Percentiles rank a stretch among this genome's conserved stretches.
These are phyloP conservation scores for Glycyrrhiza uralensis DNA, from an alignment of 306 rosid genomes.

Conservation along the genomic window DNA sequence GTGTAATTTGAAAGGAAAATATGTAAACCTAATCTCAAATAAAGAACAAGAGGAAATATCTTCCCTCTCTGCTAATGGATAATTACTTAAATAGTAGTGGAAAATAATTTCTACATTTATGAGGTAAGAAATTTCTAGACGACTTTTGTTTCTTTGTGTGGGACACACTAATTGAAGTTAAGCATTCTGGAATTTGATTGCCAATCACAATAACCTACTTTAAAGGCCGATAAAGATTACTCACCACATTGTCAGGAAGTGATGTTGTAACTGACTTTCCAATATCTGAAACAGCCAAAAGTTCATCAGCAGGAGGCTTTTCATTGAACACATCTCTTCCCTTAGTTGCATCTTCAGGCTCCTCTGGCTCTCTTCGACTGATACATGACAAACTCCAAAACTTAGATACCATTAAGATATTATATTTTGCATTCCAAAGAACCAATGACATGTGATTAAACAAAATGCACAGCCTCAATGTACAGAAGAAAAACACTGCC, in stretches of 20 bases:
- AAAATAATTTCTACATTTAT: background rate
- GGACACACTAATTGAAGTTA: background rate
- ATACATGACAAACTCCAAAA: conserved; percentile 21
- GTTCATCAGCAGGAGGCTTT: conserved; percentile 97
- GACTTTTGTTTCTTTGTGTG: background rate
- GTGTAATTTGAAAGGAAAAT: conserved; percentile 1
- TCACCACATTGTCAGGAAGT: conserved; percentile 96
- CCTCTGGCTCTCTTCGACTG: conserved; percentile 99
- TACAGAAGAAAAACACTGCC: conserved; percentile 5
- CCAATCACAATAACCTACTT: background rate
- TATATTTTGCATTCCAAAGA: conserved; percentile 6
- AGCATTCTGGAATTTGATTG: background rate
- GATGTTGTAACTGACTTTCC: conserved; percentile 90
- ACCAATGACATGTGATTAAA: conserved; percentile 2
- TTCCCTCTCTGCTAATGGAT: background rate
- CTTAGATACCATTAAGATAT: conserved; percentile 17
- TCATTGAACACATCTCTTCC: conserved; percentile 98
- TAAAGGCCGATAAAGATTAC: conserved; percentile 26
- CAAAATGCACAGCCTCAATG: conserved; percentile 4
- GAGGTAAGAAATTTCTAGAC: background rate
- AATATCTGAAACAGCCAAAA: conserved; percentile 90
- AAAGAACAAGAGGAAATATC: background rate
- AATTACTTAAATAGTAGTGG: background rate
- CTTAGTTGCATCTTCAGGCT: conserved; percentile 98
- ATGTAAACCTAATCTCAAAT: background rate